These are phyloP conservation scores for Massarina eburnea DNA, from an alignment of 2,329 filamentous ascomycete species.

Conservation along the genomic window DNA sequence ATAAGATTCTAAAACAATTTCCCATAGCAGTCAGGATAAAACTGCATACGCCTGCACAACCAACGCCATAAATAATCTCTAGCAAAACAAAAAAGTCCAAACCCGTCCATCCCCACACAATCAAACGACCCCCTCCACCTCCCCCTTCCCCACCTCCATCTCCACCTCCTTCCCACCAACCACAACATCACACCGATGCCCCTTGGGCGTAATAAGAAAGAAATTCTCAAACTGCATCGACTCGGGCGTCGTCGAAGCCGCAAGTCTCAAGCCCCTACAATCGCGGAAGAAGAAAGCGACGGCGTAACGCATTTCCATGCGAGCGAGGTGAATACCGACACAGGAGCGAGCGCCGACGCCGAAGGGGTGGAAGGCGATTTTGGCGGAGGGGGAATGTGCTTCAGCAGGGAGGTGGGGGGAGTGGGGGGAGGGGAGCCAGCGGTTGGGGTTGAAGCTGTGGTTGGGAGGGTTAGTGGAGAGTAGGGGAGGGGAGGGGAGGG, in stretches of 20 bases:
- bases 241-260: conserved; percentile 32
- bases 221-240: conserved; percentile 50
- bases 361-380: conserved; percentile 67
- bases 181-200: conserved; percentile 46
- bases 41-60: too few species aligned
- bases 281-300: conserved; percentile 56
- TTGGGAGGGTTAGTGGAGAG: not conserved
- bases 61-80: too few species aligned
- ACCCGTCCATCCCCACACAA: too few species aligned
- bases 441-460: conserved; percentile 33
- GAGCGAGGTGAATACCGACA: conserved; percentile 68
- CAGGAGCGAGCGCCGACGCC: conserved; percentile 70
- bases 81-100: too few species aligned
- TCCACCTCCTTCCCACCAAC: conserved; percentile 7
- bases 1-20: too few species aligned
- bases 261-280: conserved; percentile 40
- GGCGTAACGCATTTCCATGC: conserved; percentile 58
- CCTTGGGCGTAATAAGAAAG: conserved; percentile 48
- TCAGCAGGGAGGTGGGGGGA: conserved; percentile 17
- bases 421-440: conserved; percentile 24
- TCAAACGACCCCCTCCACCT: too few species aligned
- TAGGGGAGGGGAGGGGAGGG: not conserved
- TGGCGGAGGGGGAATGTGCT: conserved; percentile 33
- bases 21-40: too few species aligned
- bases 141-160: not conserved